These are phyloP conservation scores for Plasmodium billcollinsi DNA, from an alignment of 169 alveolate genomes.

Conservation along the genomic window DNA sequence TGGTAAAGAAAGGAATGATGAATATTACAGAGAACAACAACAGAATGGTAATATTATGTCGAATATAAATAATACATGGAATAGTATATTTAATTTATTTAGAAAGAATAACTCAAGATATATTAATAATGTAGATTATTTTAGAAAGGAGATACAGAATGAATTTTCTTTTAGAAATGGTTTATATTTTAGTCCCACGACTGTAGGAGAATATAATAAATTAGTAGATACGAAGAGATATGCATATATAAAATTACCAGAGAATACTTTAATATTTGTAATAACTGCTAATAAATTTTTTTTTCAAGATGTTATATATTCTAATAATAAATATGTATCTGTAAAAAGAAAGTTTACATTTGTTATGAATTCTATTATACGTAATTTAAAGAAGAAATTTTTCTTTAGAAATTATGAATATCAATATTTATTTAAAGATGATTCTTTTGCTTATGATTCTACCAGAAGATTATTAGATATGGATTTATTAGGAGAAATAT, in stretches of 20 bases:
- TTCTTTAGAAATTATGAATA: conserved; percentile 53
- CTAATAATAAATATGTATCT: conserved; percentile 36
- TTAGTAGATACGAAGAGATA: conserved; percentile 17
- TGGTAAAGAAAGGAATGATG: conserved; percentile 6
- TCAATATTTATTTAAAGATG: conserved; percentile 60
- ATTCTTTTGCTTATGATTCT: conserved; percentile 25
- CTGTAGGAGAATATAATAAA: conserved; percentile 44
- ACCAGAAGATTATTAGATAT: conserved; percentile 26
- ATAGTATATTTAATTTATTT: conserved; percentile 6
- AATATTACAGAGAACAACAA: not conserved
- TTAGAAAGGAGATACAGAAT: conserved; percentile 53
- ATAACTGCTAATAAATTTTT: conserved; percentile 59
- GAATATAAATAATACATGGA: conserved; percentile 6
- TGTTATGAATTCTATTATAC: conserved; percentile 27
- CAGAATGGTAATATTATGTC: not conserved
- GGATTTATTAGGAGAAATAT: conserved; percentile 53
- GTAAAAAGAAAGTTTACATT: conserved; percentile 37
- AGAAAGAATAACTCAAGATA: conserved; percentile 2
- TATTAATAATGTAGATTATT: not conserved
- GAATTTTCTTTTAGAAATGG: conserved; percentile 64
- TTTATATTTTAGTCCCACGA: conserved; percentile 34
- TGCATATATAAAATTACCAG: conserved; percentile 51
- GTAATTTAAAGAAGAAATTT: conserved; percentile 24
- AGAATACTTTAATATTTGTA: conserved; percentile 33
- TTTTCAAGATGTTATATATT: conserved; percentile 62